These are phyloP conservation scores for Dryas octopetala DNA, from an alignment of 306 rosid genomes.

Conservation along the genomic window DNA sequence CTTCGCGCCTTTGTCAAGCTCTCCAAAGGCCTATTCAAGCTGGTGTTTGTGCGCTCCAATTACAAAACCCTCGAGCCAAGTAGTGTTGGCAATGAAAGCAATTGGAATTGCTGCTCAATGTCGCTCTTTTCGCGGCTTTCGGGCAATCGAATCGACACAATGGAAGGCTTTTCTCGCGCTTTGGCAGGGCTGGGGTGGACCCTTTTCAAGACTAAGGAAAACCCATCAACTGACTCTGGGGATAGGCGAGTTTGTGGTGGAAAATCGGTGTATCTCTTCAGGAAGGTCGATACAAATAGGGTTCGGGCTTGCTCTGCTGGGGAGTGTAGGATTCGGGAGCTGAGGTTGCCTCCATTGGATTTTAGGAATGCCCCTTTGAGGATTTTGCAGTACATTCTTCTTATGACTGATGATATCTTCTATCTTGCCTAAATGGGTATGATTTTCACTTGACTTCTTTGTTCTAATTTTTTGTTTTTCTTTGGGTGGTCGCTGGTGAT, in stretches of 20 bases:
- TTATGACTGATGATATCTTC: constrained; percentile 62
- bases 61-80: constrained; percentile 3
- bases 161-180: constrained; percentile 54
- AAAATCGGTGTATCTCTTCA: constrained; percentile 47
- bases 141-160: constrained; percentile 40
- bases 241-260: constrained; percentile 22
- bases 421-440: constrained; percentile 37
- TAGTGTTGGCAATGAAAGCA: constrained; percentile 11
- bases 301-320: constrained; percentile 41
- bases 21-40: constrained; percentile 56
- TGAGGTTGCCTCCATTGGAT: constrained; percentile 63
- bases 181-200: constrained; percentile 67
- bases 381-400: constrained; percentile 74
- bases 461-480: neutral
- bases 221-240: constrained; percentile 28
- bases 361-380: constrained; percentile 64
- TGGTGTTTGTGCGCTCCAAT: constrained; percentile 45
- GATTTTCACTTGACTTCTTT: constrained; percentile 3
- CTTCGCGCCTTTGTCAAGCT: constrained; percentile 52
- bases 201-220: constrained; percentile 48
- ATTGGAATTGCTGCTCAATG: constrained; percentile 60
- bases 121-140: constrained; percentile 46
- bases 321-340: constrained; percentile 51
- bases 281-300: constrained; percentile 52
- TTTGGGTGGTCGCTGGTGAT: neutral